A percentile compares a stretch with the other conserved stretches of the same genome.
Evolutionary conservation across 202 grass and related monocot genomes (phyloP).

Genomic region (Elaeis oleifera): DNA sequence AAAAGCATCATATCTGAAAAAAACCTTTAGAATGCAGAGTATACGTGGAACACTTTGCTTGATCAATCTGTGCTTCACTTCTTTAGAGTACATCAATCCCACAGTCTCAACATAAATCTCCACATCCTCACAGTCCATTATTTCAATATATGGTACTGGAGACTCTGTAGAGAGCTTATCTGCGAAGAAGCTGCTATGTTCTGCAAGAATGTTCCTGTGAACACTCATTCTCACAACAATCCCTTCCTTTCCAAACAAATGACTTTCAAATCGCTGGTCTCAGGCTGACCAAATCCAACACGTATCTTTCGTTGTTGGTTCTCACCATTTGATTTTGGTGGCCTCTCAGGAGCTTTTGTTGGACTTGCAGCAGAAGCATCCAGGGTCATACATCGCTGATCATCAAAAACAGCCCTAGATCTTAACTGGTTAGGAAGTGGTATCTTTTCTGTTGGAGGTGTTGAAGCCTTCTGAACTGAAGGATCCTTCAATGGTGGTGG

Average conservation of each 20-base stretch:
- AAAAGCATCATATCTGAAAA: slow-evolving; percentile 1
- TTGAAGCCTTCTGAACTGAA: slow-evolving; percentile 41
- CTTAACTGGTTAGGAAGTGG: slow-evolving; percentile 37
- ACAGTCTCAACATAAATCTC: slow-evolving; percentile 87
- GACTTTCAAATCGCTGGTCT: slow-evolving; percentile 74
- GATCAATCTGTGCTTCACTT: slow-evolving; percentile 70
- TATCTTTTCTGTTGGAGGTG: slow-evolving; percentile 45
- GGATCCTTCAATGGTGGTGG: slow-evolving; percentile 53
- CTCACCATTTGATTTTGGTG: slow-evolving; percentile 25
- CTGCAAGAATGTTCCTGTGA: slow-evolving; percentile 60
- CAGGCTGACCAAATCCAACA: slow-evolving; percentile 74
- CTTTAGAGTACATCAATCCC: slow-evolving; percentile 83
- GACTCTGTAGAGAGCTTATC: slow-evolving; percentile 57
- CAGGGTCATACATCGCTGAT: slow-evolving; percentile 19
- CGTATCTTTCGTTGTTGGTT: slow-evolving; percentile 55
- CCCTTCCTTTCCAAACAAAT: slow-evolving; percentile 72
- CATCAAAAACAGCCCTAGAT: slow-evolving; percentile 39
- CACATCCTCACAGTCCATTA: slow-evolving; percentile 85
- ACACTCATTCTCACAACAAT: slow-evolving; percentile 79
- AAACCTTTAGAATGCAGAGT: slow-evolving; percentile 83
- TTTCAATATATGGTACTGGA: slow-evolving; percentile 44
- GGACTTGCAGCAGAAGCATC: slow-evolving; percentile 29
- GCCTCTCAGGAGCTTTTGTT: slow-evolving; percentile 32
- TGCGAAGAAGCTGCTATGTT: slow-evolving; percentile 70
- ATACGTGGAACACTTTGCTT: slow-evolving; percentile 80